Percentiles rank a stretch among this genome's conserved stretches.
Evolutionary conservation across 768 basidiomycete species (phyloP).

Genomic region (Lactifluus pinguis): DNA sequence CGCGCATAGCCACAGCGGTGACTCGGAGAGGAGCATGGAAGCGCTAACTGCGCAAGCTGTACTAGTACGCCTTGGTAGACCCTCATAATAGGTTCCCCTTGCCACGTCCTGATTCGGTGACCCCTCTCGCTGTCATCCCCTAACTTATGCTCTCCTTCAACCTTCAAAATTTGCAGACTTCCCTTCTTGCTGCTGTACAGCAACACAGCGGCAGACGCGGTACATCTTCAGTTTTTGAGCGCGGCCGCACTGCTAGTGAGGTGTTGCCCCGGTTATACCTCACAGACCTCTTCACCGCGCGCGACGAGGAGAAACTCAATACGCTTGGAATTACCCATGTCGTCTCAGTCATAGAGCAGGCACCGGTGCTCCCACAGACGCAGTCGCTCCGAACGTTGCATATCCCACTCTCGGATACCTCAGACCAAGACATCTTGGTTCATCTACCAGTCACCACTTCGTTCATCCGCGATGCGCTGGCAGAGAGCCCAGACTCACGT

Average conservation of each 20-base stretch:
- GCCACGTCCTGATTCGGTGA: background rate
- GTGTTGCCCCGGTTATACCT: constrained; percentile 50
- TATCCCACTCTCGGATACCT: constrained; percentile 39
- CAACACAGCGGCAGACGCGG: background rate
- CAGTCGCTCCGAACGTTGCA: constrained; percentile 39
- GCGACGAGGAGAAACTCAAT: constrained; percentile 35
- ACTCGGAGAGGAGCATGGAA: no score
- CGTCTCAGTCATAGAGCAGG: constrained; percentile 50
- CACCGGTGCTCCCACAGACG: constrained; percentile 26
- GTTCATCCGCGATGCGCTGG: constrained; percentile 43
- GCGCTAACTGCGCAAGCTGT: background rate
- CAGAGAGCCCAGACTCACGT: constrained; percentile 33
- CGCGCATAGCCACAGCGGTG: no score
- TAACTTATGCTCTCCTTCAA: constrained; percentile 10
- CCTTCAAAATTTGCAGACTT: constrained; percentile 5
- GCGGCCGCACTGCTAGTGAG: constrained; percentile 18
- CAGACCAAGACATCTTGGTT: constrained; percentile 32
- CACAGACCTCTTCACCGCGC: constrained; percentile 50
- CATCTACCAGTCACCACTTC: constrained; percentile 41
- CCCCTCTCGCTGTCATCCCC: background rate
- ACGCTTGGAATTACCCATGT: constrained; percentile 71
- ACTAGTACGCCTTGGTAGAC: background rate
- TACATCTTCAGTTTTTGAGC: background rate
- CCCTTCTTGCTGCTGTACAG: constrained; percentile 6
- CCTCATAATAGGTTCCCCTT: background rate